These are phyloP conservation scores for Microcyclospora pomicola DNA, from an alignment of 2,329 filamentous ascomycete genomes.

Conservation along the genomic window DNA sequence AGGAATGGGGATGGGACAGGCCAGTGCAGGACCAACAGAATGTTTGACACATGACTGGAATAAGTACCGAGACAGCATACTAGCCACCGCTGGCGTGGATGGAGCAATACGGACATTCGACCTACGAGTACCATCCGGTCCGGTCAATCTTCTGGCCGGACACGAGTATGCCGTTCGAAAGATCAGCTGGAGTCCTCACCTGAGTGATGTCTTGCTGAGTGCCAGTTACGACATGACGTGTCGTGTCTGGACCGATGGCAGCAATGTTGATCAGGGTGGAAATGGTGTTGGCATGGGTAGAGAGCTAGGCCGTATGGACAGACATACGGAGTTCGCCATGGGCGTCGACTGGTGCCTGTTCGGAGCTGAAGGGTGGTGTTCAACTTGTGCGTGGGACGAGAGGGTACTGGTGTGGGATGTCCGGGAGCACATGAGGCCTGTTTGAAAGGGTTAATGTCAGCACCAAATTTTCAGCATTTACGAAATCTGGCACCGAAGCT, in stretches of 20 bases:
- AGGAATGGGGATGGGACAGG: slow-evolving; percentile 28
- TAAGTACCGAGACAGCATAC: slow-evolving; percentile 75
- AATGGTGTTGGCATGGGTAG: slow-evolving; percentile 25
- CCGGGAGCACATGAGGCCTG: slow-evolving; percentile 42
- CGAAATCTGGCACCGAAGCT: too few relatives aligned
- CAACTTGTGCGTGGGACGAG: slow-evolving; percentile 90
- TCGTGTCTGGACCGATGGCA: slow-evolving; percentile 81
- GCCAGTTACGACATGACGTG: slow-evolving; percentile 98
- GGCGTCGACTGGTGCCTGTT: slow-evolving; percentile 98
- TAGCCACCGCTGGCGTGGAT: slow-evolving; percentile 85
- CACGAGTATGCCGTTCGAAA: slow-evolving; percentile 85
- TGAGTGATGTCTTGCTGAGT: slow-evolving; percentile 73
- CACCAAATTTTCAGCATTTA: too few relatives aligned
- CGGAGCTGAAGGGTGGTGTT: slow-evolving; percentile 88
- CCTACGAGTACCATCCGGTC: slow-evolving; percentile 64
- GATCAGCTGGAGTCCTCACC: slow-evolving; percentile 83
- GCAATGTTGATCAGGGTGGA: slow-evolving; percentile 30
- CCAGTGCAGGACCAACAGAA: slow-evolving; percentile 53
- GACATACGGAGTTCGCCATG: slow-evolving; percentile 90
- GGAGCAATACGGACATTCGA: slow-evolving; percentile 80
- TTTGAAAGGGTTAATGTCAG: too few relatives aligned
- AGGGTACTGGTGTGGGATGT: slow-evolving; percentile 86
- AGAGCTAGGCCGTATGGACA: slow-evolving; percentile 76
- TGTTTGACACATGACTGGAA: slow-evolving; percentile 97
- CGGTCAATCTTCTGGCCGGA: slow-evolving; percentile 60